Conservation (phyloP, 441 rosid species). For the Jatropha multifida region DNA sequence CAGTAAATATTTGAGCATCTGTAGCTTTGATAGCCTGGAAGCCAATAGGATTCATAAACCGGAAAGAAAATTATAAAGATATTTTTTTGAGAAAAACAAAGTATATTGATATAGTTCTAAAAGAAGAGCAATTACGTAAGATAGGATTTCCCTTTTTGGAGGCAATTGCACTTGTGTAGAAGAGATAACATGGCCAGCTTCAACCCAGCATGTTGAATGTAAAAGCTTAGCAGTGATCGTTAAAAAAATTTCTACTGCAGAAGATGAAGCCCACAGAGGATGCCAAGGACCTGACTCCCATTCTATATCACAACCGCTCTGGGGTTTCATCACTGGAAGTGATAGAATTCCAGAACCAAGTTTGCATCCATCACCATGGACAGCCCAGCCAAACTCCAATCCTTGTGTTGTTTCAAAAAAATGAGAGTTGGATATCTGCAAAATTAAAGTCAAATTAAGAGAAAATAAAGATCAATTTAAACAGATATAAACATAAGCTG, state of each 20-base stretch:
- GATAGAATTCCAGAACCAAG: constrained; percentile 76
- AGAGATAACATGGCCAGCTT: constrained; percentile 77
- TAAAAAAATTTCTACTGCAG: constrained; percentile 63
- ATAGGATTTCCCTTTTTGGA: constrained; percentile 47
- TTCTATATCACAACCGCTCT: constrained; percentile 56
- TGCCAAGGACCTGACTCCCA: constrained; percentile 87
- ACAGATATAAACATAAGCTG: constrained; percentile 23
- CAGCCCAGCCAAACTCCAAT: constrained; percentile 69
- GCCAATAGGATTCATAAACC: constrained; percentile 15
- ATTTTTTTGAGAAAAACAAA: not conserved
- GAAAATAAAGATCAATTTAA: constrained; percentile 21
- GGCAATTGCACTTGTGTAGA: constrained; percentile 80
- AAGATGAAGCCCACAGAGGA: constrained; percentile 63
- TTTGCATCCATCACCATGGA: constrained; percentile 66
- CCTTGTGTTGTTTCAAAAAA: constrained; percentile 72
- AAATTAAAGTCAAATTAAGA: constrained; percentile 23
- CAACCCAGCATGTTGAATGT: constrained; percentile 72
- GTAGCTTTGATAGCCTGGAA: constrained; percentile 58
- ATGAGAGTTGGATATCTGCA: constrained; percentile 70
- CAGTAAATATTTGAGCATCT: constrained; percentile 40
- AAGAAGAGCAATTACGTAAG: constrained; percentile 54
- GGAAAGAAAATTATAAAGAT: not conserved
- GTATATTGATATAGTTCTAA: constrained; percentile 1
- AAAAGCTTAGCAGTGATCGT: constrained; percentile 58
- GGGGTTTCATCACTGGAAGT: constrained; percentile 65